Percentiles rank a stretch among this genome's conserved stretches.
Conservation (phyloP, 495 filamentous ascomycete genomes). For the Aeminium ludgeri region DNA sequence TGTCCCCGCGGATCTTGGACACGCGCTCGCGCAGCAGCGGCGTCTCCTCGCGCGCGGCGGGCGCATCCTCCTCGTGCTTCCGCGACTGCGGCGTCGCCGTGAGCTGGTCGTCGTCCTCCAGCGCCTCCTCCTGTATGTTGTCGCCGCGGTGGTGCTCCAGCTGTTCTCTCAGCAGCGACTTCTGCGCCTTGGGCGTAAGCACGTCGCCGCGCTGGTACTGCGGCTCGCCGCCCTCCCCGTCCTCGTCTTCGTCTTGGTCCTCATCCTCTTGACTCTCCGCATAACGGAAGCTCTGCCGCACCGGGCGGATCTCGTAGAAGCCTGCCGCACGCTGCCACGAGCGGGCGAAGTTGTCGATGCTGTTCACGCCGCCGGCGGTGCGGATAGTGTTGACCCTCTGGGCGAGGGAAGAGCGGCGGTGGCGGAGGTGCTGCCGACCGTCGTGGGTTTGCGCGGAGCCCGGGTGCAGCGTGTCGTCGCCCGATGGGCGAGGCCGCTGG, state of each 20-base stretch:
- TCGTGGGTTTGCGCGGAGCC: background rate
- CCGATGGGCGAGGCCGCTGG: background rate
- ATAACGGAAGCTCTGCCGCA: constrained; percentile 46
- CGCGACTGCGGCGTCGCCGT: constrained; percentile 12
- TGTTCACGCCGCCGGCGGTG: constrained; percentile 80
- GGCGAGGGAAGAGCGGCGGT: constrained; percentile 54
- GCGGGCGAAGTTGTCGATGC: constrained; percentile 81
- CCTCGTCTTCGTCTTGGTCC: constrained; percentile 29
- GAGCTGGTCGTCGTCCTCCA: constrained; percentile 19
- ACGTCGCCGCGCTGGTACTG: constrained; percentile 5
- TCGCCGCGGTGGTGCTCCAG: constrained; percentile 23
- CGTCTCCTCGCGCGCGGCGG: background rate
- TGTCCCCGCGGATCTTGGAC: constrained; percentile 20
- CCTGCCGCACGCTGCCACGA: constrained; percentile 86
- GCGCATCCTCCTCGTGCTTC: no score
- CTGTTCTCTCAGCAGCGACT: constrained; percentile 33
- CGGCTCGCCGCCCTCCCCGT: constrained; percentile 1
- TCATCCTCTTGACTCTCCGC: constrained; percentile 30
- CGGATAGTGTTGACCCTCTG: constrained; percentile 49
- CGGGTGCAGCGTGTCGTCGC: background rate
- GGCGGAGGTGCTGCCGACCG: constrained; percentile 10
- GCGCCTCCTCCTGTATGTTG: constrained; percentile 15
- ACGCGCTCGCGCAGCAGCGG: constrained; percentile 4
- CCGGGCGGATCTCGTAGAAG: constrained; percentile 71
- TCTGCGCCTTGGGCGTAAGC: constrained; percentile 22